Base-by-base conservation (phyloP, 2,329 filamentous ascomycete genomes). In the Colletotrichum tropicicola region DNA sequence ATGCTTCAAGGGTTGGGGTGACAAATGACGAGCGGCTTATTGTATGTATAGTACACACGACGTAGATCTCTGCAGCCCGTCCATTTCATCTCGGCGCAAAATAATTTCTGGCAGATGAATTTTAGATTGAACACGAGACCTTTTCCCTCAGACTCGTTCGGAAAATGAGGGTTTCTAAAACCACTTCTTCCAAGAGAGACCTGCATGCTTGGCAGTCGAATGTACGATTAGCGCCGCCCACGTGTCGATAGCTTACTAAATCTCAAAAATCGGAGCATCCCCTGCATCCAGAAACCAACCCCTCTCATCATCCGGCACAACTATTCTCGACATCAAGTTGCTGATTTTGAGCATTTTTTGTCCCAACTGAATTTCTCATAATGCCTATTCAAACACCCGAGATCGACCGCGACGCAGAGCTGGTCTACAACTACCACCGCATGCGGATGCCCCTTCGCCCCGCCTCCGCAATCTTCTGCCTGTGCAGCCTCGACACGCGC, bases 401-500 rank as follows among this genome's bases (percentile, higher is more conserved):
- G 6, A 41, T 65, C 17, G 56, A 69, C 23, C 58, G 48, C 3
- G 79, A 83, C 56, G 79, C 79, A 10, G 70, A 73, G 48, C 68
- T 73, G 21, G 68, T 83, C 28, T 83, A 82, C 71, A 74, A 80
- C 59, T 83, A 82, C 70, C 81, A 82, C 70, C 79, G 75, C 45
- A 77, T 81, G 70, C 67, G 70, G 63, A 77, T 79, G 73, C 54
- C 74, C 10, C 71, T 79, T 19, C 60, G 49, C 19, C 74, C 74
- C 47, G 77, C 77, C 53, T 77, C 79, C 59, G 79, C 80, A 56
- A 73, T 83, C 60, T 83, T 83, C 75, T 80, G 78, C 70, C 77
- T 83, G 45, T 82, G 81, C 73, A 82, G 79, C 68, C 80, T 83
- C 63, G 81, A 83, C 71, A 75, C 74, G 4, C 80, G 81, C 59